Base-by-base conservation (phyloP, 2,329 filamentous ascomycete species). In the Akanthomyces uredinophilus region DNA sequence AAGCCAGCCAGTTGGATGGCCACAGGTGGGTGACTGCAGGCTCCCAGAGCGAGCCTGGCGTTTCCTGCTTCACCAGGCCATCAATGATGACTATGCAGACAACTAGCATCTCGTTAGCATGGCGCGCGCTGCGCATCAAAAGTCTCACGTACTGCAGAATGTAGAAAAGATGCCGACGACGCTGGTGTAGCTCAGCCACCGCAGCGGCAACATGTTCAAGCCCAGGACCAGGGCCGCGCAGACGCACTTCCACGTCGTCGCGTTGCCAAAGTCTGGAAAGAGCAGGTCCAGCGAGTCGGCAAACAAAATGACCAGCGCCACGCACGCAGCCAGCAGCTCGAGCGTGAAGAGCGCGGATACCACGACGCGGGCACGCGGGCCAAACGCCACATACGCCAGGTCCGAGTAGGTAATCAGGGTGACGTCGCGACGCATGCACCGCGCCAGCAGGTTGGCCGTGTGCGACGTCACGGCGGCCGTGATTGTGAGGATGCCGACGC, bases 381-480 rank as follows among this genome's bases (percentile, higher is more conserved):
- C 94, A 73, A 96, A 97, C 22, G 92, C 93, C 67, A 96, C 88
- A 70, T 89, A 97, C 2, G 94, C 95, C 53, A 98, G 80, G 71
- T 98, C 94, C 39, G 93, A 95, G 74, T 97, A 98, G 2, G 94
- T 97, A 69, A 97, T 92, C 66, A 97, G 85, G 56, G 86, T 90
- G 64, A 83, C 84, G 75, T 97, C 91, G 24, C 92, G 84, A 67
- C 96, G 89, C 79, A 97, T 88, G 73, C 94, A 98, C 73, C 89
- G 94, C 32, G 92, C 89, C 41, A 97, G 81, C 14, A 97, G 77
- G 68, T 86, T 89, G 14, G 92, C 93, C 0, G 95, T 98, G 74
- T 97, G 96, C 13, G 84, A 84, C 0, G 95, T 98, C 22, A 89
- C 85, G 5, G 84, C 71, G 7, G 92, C 93, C 24, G 90, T 89